Conservation (phyloP, 2,329 filamentous ascomycete species). For the Lizonia empirigonia region DNA sequence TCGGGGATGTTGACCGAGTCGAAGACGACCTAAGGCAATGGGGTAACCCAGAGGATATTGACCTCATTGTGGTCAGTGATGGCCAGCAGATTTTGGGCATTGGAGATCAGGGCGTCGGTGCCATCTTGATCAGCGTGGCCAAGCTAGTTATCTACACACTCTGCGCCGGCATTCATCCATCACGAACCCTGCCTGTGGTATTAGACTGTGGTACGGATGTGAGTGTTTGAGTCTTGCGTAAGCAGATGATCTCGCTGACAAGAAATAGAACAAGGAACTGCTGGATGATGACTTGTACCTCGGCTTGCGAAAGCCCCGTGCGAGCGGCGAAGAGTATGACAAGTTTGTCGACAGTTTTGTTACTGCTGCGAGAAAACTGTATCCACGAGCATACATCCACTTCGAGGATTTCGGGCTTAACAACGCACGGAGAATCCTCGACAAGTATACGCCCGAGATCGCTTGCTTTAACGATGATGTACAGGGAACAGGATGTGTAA, state of each 20-base stretch:
- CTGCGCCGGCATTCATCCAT: conserved; percentile 85
- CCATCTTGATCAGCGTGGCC: conserved; percentile 81
- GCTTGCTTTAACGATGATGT: conserved; percentile 92
- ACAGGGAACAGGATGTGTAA: conserved; percentile 87
- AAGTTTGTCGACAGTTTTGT: conserved; percentile 78
- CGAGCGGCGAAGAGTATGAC: conserved; percentile 75
- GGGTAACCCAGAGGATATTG: conserved; percentile 74
- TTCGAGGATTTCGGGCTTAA: conserved; percentile 85
- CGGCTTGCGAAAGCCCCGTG: conserved; percentile 70
- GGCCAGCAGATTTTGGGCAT: conserved; percentile 78
- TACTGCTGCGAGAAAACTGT: conserved; percentile 68
- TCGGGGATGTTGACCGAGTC: conserved; percentile 69
- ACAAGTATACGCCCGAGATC: conserved; percentile 73
- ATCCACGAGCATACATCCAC: conserved; percentile 81
- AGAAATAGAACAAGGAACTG: conserved; percentile 67
- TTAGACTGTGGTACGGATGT: conserved; percentile 83
- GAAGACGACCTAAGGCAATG: conserved; percentile 70
- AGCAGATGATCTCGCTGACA: conserved; percentile 7
- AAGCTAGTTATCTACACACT: conserved; percentile 83
- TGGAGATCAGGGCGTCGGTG: conserved; percentile 85
- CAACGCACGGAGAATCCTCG: conserved; percentile 77
- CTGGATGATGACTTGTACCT: conserved; percentile 80
- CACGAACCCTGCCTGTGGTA: conserved; percentile 77
- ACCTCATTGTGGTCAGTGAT: conserved; percentile 88
- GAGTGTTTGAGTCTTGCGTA: conserved; percentile 7